These are phyloP conservation scores for Colletotrichum tanaceti DNA, from an alignment of 2,329 filamentous ascomycete species.

Conservation along the genomic window DNA sequence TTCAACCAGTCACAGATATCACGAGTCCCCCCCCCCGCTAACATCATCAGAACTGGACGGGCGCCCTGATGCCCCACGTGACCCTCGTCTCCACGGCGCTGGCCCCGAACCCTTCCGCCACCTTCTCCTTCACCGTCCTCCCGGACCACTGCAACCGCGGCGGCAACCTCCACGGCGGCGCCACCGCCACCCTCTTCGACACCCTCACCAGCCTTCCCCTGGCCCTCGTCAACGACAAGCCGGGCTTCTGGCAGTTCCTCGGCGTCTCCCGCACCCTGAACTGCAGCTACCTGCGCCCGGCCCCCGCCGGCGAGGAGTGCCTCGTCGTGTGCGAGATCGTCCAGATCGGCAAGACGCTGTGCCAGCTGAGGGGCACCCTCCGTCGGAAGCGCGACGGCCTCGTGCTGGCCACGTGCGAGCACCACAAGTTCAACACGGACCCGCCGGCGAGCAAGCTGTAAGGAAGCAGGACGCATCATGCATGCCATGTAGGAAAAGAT, in stretches of 20 bases:
- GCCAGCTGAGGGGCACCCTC: slow-evolving; percentile 66
- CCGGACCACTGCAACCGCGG: slow-evolving; percentile 64
- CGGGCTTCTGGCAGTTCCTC: slow-evolving; percentile 70
- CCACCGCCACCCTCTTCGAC: slow-evolving; percentile 75
- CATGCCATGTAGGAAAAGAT: no score
- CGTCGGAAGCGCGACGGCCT: slow-evolving; percentile 63
- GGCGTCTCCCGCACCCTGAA: slow-evolving; percentile 75
- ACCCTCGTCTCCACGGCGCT: slow-evolving; percentile 53
- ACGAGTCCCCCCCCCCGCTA: neutral
- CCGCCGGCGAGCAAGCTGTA: slow-evolving; percentile 49
- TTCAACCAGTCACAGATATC: neutral
- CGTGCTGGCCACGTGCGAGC: slow-evolving; percentile 69
- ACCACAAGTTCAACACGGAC: slow-evolving; percentile 73
- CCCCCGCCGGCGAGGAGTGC: slow-evolving; percentile 62
- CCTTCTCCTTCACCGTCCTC: slow-evolving; percentile 63
- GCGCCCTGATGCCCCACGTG: slow-evolving; percentile 55
- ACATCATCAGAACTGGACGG: slow-evolving; percentile 57
- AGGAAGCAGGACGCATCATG: neutral
- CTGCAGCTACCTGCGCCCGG: slow-evolving; percentile 75
- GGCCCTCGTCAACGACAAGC: slow-evolving; percentile 61
- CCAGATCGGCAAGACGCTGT: slow-evolving; percentile 66
- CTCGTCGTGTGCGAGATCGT: slow-evolving; percentile 68
- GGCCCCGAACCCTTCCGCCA: slow-evolving; percentile 53
- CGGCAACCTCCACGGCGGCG: slow-evolving; percentile 70
- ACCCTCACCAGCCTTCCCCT: slow-evolving; percentile 71